phyloP scores from a whole-genome alignment of 2,329 filamentous ascomycete species.

The Paecilomyces niveus region DNA sequence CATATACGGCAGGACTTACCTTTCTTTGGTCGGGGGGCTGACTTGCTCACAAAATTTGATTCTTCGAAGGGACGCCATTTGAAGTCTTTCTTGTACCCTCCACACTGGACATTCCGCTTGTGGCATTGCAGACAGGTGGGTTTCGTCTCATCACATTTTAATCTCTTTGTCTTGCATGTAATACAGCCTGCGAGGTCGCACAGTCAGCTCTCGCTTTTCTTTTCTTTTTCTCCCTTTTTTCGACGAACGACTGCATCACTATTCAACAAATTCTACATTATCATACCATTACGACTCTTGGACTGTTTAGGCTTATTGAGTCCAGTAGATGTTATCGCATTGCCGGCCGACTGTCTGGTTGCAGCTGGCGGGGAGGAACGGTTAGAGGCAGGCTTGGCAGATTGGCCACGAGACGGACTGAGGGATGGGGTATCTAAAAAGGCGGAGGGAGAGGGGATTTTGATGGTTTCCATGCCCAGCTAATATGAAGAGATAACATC shows the following conservation, averaged over 20 bases:
- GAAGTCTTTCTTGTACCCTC: constrained; percentile 68
- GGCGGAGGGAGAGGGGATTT: constrained; percentile 53
- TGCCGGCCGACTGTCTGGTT: constrained; percentile 13
- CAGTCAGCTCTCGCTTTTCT: constrained; percentile 3
- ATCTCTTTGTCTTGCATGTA: constrained; percentile 65
- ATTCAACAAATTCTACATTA: neutral
- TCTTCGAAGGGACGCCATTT: constrained; percentile 69
- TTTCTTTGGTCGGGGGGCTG: constrained; percentile 40
- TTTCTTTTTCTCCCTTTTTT: neutral
- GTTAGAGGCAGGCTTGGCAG: constrained; percentile 17
- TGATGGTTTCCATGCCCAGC: constrained; percentile 50
- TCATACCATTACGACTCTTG: constrained; percentile 67
- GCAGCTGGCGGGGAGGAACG: constrained; percentile 21
- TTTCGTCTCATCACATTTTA: constrained; percentile 69
- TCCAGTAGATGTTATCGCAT: constrained; percentile 9
- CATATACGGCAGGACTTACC: constrained; percentile 18
- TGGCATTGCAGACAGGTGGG: constrained; percentile 61
- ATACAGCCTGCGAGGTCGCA: constrained; percentile 51
- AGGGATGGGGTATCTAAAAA: constrained; percentile 36
- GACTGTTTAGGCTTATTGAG: constrained; percentile 60
- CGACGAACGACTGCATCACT: neutral
- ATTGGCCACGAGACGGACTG: constrained; percentile 14
- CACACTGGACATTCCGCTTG: constrained; percentile 58
- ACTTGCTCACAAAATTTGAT: constrained; percentile 42
- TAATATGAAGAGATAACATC: constrained; percentile 9